Evolutionary conservation across 148 eudicot species (phyloP), one percentile per base, ranked within the genome.

Genomic region (Hydrangea macrophylla): DNA sequence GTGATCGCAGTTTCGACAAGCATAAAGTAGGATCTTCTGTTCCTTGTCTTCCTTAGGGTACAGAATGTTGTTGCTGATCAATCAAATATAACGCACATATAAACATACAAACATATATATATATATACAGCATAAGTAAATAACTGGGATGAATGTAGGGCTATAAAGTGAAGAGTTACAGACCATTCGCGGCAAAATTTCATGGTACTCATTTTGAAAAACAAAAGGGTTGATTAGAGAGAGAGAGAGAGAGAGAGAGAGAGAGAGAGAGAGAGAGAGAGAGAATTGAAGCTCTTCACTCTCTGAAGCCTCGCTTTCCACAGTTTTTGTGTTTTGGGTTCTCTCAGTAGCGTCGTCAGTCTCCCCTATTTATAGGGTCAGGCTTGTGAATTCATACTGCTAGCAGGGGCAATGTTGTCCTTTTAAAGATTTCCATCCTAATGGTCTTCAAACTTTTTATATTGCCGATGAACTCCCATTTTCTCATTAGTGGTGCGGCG

Each of bases 151-250:
- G 18, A 20, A 28, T 20, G 31, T 22, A 32, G 24, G 31, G 42
- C 17, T 22, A n/a, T 7, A 42, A 40, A 30, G 5, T 39, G 15
- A 48, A 15, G 60, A 65, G 33, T 51, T 17, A 64, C 87, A 56
- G 10, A 92, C 98, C 98, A 92, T 82, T 92, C 94, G 42, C 94
- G 88, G 85, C 98, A 92, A 68, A 90, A 92, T 56, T 92, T 92
- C 98, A 92, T 90, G 76, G 98, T 88, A 90, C 98, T 92, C 98
- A 92, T 92, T 60, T 81, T 83, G 79, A 58, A 64, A 20, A 62
- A n/a, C 53, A 48, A n/a, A n/a, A n/a, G n/a, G n/a, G n/a, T n/a
- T n/a, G n/a, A n/a, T n/a, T n/a, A n/a, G 53, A 48, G 53, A 48
- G 2, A 15, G 26, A 74, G 18, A n/a, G 11, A 23, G 54, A 40